Evolutionary conservation across 2,329 filamentous ascomycete genomes (phyloP), one percentile per base, ranked within the genome.

Genomic region (Magnaporthiopsis rhizophila): DNA sequence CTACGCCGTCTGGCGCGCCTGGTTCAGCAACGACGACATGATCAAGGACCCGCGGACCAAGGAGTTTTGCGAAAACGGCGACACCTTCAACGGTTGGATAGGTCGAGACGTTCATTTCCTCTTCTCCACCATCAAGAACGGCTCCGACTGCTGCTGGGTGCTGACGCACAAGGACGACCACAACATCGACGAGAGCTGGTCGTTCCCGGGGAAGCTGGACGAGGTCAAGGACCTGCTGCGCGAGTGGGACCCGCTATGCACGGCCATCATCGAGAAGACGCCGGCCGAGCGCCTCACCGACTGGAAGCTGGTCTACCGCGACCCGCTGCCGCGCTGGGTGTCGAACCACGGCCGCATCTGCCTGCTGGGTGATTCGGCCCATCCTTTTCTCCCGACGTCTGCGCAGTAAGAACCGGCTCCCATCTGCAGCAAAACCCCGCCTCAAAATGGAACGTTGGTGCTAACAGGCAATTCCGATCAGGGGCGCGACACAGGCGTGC

Each of bases 61-160:
- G 38, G 77, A 84, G 50, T 83, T 85, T 64, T 84, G 83, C 67
- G 76, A 74, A 45, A 77, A 85, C 65, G 83, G 83, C 45, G 84
- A 86, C 70, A 83, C 81, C 0, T 85, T 86, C 72, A 84, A 84
- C 64, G 83, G 83, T 32, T 82, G 80, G 84, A 81, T 85, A 64
- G 83, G 83, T 2, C 81, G 81, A 2, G 81, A 85, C 67, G 79
- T 83, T 62, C 82, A 85, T 67, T 82, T 85, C 66, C 73, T 86
- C 1, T 84, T 85, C 68, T 82, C 81, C 7, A 83, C 83, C 3
- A 80, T 86, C 68, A 84, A 85, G 72, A 76, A 78, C 67, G 82
- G 82, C 32, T 74, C 77, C 26, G 82, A 86, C 65, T 84, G 82
- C 69, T 83, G 79, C 68, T 86, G 83, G 84, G 83, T 86, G 3